A percentile compares a stretch with the other conserved stretches of the same genome.
phyloP scores from a whole-genome alignment of 768 basidiomycete genomes.

The Pleurotus platypus region DNA sequence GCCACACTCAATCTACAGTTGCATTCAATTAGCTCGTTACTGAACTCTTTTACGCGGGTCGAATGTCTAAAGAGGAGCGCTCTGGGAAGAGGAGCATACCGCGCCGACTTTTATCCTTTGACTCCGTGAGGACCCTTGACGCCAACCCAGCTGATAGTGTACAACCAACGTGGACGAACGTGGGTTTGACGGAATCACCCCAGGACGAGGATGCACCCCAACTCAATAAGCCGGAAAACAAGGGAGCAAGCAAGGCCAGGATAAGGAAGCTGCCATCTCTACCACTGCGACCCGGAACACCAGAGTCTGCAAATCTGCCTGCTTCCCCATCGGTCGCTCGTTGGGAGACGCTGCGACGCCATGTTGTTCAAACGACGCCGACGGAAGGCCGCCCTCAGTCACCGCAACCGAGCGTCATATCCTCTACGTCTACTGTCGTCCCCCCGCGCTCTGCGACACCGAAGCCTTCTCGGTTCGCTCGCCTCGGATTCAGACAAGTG shows the following conservation, averaged over 20 bases:
- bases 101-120: conserved; percentile 21
- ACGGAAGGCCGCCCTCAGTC: conserved; percentile 19
- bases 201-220: conserved; percentile 2
- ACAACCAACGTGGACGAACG: not conserved
- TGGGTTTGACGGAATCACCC: conserved; percentile 1
- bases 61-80: conserved; percentile 14
- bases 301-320: conserved; percentile 41
- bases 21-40: too few relatives aligned
- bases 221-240: conserved; percentile 11
- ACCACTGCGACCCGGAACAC: conserved; percentile 8
- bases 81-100: conserved; percentile 10
- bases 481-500: conserved; percentile 57
- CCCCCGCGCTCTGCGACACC: conserved; percentile 32
- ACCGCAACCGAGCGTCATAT: conserved; percentile 23
- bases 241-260: conserved; percentile 8
- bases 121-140: conserved; percentile 16
- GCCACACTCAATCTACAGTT: too few relatives aligned
- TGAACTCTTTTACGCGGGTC: too few relatives aligned
- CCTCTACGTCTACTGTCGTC: conserved; percentile 18
- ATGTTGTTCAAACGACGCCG: conserved; percentile 44
- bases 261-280: conserved; percentile 33
- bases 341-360: conserved; percentile 54
- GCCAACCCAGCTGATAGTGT: not conserved
- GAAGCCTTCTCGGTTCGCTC: conserved; percentile 47
- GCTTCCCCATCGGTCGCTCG: conserved; percentile 37